Conservation (phyloP, 768 basidiomycete genomes). For the Leucosporidium creatinivorum region DNA sequence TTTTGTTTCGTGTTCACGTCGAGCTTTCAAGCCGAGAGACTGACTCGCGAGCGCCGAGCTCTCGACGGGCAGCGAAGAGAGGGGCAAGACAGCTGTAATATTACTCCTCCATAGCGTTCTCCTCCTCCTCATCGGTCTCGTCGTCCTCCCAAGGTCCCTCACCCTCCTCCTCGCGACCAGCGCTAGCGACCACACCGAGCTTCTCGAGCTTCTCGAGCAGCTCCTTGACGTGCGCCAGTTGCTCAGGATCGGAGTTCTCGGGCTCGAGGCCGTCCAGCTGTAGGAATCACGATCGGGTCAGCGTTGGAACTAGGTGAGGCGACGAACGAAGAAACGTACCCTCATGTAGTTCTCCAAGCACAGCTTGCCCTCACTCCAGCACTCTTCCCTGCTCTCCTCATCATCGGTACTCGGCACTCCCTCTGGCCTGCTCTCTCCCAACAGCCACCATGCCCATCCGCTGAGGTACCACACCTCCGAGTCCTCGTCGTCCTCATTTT, state of each 20-base stretch:
- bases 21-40: too few relatives aligned
- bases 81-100: neutral
- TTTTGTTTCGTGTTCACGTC: too few relatives aligned
- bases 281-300: neutral
- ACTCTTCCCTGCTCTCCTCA: conserved; percentile 27
- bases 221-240: conserved; percentile 49
- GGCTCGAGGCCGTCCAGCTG: conserved; percentile 31
- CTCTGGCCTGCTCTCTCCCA: conserved; percentile 18
- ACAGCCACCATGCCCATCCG: conserved; percentile 33
- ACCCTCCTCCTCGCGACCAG: conserved; percentile 20
- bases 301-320: neutral
- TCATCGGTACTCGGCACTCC: conserved; percentile 5
- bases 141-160: conserved; percentile 11
- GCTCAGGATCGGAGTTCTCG: conserved; percentile 26
- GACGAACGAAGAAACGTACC: conserved; percentile 7
- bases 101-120: conserved; percentile 29
- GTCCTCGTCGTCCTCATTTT: conserved; percentile 39
- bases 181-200: conserved; percentile 28
- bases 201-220: conserved; percentile 76
- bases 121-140: conserved; percentile 31
- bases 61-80: neutral
- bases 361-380: conserved; percentile 32
- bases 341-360: conserved; percentile 33
- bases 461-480: conserved; percentile 36
- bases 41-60: too few relatives aligned